Percentiles rank a stretch among this genome's conserved stretches.
Evolutionary conservation across 2,329 filamentous ascomycete species (phyloP).

Genomic region (Fusarium staphyleae): DNA sequence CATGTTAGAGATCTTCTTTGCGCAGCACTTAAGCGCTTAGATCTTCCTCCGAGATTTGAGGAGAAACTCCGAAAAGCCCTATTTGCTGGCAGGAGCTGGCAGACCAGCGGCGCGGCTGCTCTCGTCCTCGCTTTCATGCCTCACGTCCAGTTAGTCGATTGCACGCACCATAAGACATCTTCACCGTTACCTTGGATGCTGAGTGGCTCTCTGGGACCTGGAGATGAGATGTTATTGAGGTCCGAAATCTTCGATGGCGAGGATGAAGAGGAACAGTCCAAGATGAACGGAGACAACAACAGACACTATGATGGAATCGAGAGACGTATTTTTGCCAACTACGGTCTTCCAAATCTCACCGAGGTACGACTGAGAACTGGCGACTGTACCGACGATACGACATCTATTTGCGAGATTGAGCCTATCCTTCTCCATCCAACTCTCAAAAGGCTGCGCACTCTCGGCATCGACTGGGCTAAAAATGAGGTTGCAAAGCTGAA

Average conservation of each 20-base stretch:
- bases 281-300: neutral
- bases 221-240: neutral
- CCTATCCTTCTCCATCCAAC: conserved; percentile 4
- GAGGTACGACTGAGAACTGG: conserved; percentile 1
- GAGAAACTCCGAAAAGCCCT: fast-evolving
- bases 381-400: fast-evolving
- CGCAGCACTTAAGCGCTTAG: neutral
- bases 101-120: neutral
- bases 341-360: neutral
- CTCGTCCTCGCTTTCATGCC: conserved; percentile 5
- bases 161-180: fast-evolving
- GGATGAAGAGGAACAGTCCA: neutral
- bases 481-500: neutral
- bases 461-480: neutral
- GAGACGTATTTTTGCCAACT: neutral
- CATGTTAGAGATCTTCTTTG: neutral
- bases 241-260: neutral
- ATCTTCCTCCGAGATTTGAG: neutral
- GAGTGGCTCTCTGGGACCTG: neutral
- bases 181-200: neutral
- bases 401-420: neutral
- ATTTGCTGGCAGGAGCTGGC: no score
- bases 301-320: neutral
- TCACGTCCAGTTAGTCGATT: conserved; percentile 1
- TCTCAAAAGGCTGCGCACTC: conserved; percentile 3